These are phyloP conservation scores for Hansenula lynferdii DNA, from an alignment of 1,139 yeast species.

Conservation along the genomic window DNA sequence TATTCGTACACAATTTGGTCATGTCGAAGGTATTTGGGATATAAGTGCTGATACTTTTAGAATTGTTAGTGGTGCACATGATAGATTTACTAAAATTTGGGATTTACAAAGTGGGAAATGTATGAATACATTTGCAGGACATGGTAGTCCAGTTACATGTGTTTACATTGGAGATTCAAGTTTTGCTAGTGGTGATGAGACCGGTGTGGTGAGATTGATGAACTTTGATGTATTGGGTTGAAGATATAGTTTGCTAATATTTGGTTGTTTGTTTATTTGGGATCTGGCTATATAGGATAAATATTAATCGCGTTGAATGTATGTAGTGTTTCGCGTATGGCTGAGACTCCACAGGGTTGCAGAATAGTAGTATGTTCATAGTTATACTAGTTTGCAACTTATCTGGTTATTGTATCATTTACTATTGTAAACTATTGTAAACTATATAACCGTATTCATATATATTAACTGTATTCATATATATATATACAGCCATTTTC, in stretches of 20 bases:
- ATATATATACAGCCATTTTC: too few relatives aligned
- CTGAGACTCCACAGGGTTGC: too few relatives aligned
- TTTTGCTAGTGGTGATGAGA: conserved; percentile 86
- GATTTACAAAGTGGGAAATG: conserved; percentile 92
- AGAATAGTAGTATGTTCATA: too few relatives aligned
- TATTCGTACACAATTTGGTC: conserved; percentile 92
- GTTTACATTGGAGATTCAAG: conserved; percentile 88
- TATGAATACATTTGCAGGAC: conserved; percentile 84
- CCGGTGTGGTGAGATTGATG: conserved; percentile 78
- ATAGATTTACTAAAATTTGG: conserved; percentile 88
- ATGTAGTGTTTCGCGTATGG: too few relatives aligned
- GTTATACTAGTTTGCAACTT: too few relatives aligned
- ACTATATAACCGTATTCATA: too few relatives aligned
- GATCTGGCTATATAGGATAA: too few relatives aligned
- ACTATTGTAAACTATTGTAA: too few relatives aligned
- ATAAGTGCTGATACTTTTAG: conserved; percentile 94
- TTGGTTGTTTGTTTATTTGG: not conserved
- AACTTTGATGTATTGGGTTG: conserved; percentile 57
- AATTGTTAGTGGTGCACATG: conserved; percentile 92
- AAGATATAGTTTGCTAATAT: not conserved
- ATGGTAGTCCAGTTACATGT: conserved; percentile 70
- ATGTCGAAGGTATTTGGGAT: conserved; percentile 97
- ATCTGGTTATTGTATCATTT: too few relatives aligned
- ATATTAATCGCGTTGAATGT: too few relatives aligned
- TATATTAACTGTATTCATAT: too few relatives aligned